A percentile compares a stretch with the other conserved stretches of the same genome.
These are phyloP conservation scores for Amanita molliuscula DNA, from an alignment of 768 basidiomycete species.

Conservation along the genomic window DNA sequence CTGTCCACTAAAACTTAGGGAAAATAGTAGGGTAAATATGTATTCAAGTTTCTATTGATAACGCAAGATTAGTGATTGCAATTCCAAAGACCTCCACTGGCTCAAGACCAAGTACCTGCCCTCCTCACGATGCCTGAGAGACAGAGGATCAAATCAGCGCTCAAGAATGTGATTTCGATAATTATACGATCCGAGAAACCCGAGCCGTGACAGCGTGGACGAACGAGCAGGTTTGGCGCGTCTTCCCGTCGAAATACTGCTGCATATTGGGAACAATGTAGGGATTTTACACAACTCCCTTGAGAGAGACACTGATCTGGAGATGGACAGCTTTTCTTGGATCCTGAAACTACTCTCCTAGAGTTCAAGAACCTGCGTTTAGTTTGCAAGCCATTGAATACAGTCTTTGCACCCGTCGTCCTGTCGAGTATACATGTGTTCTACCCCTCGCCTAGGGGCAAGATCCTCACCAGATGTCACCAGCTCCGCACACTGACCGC, in stretches of 20 bases:
- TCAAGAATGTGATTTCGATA: neutral
- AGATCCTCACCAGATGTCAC: neutral
- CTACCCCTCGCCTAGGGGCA: neutral
- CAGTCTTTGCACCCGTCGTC: constrained; percentile 1
- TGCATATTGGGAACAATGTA: constrained; percentile 2
- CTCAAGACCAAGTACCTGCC: neutral
- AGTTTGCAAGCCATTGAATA: constrained; percentile 2
- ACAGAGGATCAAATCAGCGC: neutral
- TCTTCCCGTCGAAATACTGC: constrained; percentile 2
- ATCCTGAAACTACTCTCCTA: neutral
- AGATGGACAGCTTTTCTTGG: neutral
- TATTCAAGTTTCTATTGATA: neutral
- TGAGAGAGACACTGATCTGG: neutral
- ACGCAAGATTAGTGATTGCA: neutral
- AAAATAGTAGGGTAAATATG: neutral
- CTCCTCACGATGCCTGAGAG: neutral
- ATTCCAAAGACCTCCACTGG: neutral
- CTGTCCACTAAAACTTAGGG: too few relatives aligned
- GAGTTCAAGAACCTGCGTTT: constrained; percentile 2
- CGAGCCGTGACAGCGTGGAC: neutral
- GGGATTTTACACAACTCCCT: neutral
- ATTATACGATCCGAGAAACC: neutral
- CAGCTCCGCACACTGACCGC: neutral
- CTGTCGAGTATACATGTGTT: constrained; percentile 2
- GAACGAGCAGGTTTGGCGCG: neutral